Percentiles rank a stretch among this genome's conserved stretches.
Conservation (phyloP, 2,329 filamentous ascomycete genomes). For the Ceratocystis harringtonii region DNA sequence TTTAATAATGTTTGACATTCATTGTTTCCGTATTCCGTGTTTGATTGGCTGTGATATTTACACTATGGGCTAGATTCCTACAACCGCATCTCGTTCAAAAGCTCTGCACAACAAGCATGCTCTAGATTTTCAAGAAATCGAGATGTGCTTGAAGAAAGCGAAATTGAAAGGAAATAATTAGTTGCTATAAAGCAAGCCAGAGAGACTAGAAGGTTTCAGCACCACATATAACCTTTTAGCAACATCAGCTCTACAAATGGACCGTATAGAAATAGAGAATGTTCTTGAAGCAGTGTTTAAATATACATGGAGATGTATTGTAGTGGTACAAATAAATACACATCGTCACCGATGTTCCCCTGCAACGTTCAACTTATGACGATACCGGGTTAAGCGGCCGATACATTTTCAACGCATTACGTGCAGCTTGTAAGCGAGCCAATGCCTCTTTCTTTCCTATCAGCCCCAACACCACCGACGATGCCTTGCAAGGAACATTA, state of each 20-base stretch:
- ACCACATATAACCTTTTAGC: background rate
- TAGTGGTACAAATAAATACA: background rate
- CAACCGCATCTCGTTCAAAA: too few species aligned
- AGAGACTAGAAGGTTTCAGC: too few species aligned
- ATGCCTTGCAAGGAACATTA: slow-evolving; percentile 15
- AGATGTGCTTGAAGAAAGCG: too few species aligned
- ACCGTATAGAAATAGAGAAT: background rate
- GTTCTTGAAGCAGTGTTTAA: background rate
- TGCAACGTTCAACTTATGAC: background rate
- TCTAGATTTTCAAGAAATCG: too few species aligned
- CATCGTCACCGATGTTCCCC: background rate
- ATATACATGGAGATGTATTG: background rate
- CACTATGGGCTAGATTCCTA: too few species aligned
- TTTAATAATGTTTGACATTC: background rate
- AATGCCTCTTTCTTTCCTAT: slow-evolving; percentile 25
- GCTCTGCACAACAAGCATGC: too few species aligned
- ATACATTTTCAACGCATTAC: background rate
- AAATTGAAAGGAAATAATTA: too few species aligned
- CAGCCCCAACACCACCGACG: slow-evolving; percentile 23
- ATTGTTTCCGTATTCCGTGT: background rate
- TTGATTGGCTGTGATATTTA: background rate
- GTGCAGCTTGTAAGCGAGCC: slow-evolving; percentile 9
- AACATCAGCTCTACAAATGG: background rate
- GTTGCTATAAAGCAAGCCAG: background rate
- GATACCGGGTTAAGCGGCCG: background rate